phyloP scores from a whole-genome alignment of 768 basidiomycete genomes.

The Podaxis carcinomalis region DNA sequence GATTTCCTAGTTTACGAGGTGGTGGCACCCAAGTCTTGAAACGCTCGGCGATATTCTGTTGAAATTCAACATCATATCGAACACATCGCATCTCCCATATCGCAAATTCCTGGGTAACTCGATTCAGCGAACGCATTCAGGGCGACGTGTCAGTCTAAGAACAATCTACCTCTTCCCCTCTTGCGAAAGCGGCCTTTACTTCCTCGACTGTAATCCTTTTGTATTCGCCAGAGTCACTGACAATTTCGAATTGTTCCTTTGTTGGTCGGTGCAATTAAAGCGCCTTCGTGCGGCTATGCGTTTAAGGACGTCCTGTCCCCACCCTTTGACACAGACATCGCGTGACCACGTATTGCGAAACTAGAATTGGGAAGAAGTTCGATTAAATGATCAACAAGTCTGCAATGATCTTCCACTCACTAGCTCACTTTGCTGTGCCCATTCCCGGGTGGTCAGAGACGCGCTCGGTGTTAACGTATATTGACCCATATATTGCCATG shows the following conservation, averaged over 20 bases:
- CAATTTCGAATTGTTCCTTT: slow-evolving; percentile 3
- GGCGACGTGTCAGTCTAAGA: neutral
- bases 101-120: neutral
- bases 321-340: slow-evolving; percentile 10
- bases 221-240: slow-evolving; percentile 7
- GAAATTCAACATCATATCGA: neutral
- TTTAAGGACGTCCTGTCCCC: slow-evolving; percentile 11
- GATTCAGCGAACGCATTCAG: neutral
- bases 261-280: slow-evolving; percentile 11
- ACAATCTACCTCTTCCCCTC: neutral
- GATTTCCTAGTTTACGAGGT: neutral
- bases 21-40: neutral
- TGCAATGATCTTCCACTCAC: slow-evolving; percentile 8
- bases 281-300: slow-evolving; percentile 12
- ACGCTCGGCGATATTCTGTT: neutral
- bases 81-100: slow-evolving; percentile 3
- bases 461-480: slow-evolving; percentile 30
- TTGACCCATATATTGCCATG: slow-evolving; percentile 33
- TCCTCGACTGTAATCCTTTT: slow-evolving; percentile 13
- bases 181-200: slow-evolving; percentile 9
- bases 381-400: neutral
- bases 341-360: slow-evolving; percentile 14
- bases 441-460: slow-evolving; percentile 28
- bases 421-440: slow-evolving; percentile 16
- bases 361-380: neutral